Base-by-base conservation (phyloP, 768 basidiomycete species). In the Mycena sanguinolenta region DNA sequence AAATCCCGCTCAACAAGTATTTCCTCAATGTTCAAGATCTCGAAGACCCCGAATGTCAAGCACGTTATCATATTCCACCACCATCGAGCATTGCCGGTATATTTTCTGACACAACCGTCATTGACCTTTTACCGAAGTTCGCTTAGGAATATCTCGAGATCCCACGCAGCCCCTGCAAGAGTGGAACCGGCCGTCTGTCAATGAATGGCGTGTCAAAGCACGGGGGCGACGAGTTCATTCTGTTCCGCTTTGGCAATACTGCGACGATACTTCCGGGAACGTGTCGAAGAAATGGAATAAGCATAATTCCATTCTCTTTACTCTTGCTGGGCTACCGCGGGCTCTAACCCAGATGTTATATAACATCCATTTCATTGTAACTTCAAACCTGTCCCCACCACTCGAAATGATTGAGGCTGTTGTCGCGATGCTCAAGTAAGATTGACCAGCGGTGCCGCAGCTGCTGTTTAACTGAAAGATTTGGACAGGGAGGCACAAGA, bases 251-350 rank as follows among this genome's bases (percentile, higher is more conserved):
- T 44, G 42, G 42, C 4, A 14, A 5, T 44, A 44, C 42, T 44
- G 42, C 19, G 42, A 44, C 19, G 42, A 44, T 17, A 44, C 42
- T 8, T 79, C 76, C 0, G 79, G 77, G 0, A 79, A 79, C 44
- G 38, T 73, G 0, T 78, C 73, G 0, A 78, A 79, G 49, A 72
- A 75, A n/a, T 79, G 78, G 78, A 79, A 78, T 44, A 75, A 78
- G 49, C 77, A 77, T 54, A 74, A 77, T 58, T 74, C 73, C 7
- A 70, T 79, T 32, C 74, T 77, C 3, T 75, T 79, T 57, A 76
- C 77, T 2, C 25, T 70, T 7, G 77, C 77, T 12, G 77, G 78
- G 12, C 64, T 78, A 1, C 73, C 71, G 2, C 63, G 58, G 14
- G 68, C 21, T 2, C 23, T 58, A 19, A 58, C 25, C 1, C 57